Evolutionary conservation across 2,329 filamentous ascomycete species (phyloP), one percentile per base, ranked within the genome.

Genomic region (Microcyclosporella mali): DNA sequence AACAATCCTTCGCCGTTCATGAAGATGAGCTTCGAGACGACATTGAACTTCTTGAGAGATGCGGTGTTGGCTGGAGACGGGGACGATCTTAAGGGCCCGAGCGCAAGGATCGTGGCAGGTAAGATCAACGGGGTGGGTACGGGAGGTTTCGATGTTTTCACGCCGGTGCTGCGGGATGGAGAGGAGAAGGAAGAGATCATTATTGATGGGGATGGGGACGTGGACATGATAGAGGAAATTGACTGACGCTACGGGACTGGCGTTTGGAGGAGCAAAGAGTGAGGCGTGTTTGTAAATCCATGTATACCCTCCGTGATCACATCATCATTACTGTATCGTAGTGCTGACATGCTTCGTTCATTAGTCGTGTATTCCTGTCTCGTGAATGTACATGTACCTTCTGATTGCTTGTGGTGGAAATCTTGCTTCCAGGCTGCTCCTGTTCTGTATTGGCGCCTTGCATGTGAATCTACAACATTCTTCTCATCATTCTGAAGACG

Each of bases 21-120:
- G 68, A 97, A 97, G 76, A 97, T 97, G 90, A 94, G 87, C 65
- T 98, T 97, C 70, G 92, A 98, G 76, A 98, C 92, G 3, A 98
- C 92, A 2, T 78, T 97, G 30, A 83, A 85, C 1, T 95, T 95
- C 72, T 74, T 98, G 59, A 89, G 85, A 65, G 92, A 97, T 61
- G 89, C 92, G 1, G 84, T 95, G 18, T 71, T 94, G 45, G 88
- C 94, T 59, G 82, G 86, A 37, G 92, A 97, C 65, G 87, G 81
- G 75, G 92, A 98, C 65, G 85, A 92, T 58, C 71, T 98, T 47
- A 80, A 77, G 46, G 88, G 84, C 47, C 92, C 94, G 0, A 92
- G 85, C 65, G 83, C 86, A 50, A 78, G 90, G 46, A 85, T 98
- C 58, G 89, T 97, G 37, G 82, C 92, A 62, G 92, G 94, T 12